These are phyloP conservation scores for Kodamaea sp. DNA, from an alignment of 1,139 yeast genomes.

Conservation along the genomic window DNA sequence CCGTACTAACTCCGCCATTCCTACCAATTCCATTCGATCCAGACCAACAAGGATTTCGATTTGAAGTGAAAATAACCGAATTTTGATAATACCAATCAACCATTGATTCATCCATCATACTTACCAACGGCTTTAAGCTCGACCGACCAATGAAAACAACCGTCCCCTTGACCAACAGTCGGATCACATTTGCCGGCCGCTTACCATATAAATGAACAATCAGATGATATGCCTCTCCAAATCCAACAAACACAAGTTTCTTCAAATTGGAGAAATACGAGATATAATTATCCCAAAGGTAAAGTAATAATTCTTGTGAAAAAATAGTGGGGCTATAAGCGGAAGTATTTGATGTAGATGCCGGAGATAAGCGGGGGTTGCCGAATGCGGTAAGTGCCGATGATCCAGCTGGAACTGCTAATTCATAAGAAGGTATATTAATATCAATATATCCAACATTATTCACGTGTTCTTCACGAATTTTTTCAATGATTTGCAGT, in stretches of 20 bases:
- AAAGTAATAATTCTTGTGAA: slow-evolving; percentile 72
- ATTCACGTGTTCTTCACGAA: slow-evolving; percentile 25
- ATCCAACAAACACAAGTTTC: slow-evolving; percentile 77
- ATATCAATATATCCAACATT: slow-evolving; percentile 78
- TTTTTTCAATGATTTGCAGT: slow-evolving; percentile 33
- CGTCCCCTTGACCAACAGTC: slow-evolving; percentile 65
- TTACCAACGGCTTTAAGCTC: slow-evolving; percentile 69
- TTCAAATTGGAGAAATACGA: slow-evolving; percentile 65
- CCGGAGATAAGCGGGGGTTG: slow-evolving; percentile 1
- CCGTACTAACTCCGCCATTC: slow-evolving; percentile 12
- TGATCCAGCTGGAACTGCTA: slow-evolving; percentile 25
- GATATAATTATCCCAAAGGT: slow-evolving; percentile 88
- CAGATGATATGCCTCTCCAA: slow-evolving; percentile 87
- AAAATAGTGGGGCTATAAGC: slow-evolving; percentile 58
- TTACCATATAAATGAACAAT: slow-evolving; percentile 86
- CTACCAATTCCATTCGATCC: slow-evolving; percentile 26
- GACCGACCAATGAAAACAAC: slow-evolving; percentile 68
- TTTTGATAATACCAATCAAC: slow-evolving; percentile 90
- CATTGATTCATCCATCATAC: slow-evolving; percentile 83
- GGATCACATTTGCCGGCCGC: slow-evolving; percentile 54
- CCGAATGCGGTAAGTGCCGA: slow-evolving; percentile 9
- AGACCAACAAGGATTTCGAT: slow-evolving; percentile 77
- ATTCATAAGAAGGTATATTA: slow-evolving; percentile 57
- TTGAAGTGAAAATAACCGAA: slow-evolving; percentile 76
- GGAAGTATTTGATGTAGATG: slow-evolving; percentile 15